phyloP scores from a whole-genome alignment of 176 grass and related monocot genomes.

The Pharus latifolius region DNA sequence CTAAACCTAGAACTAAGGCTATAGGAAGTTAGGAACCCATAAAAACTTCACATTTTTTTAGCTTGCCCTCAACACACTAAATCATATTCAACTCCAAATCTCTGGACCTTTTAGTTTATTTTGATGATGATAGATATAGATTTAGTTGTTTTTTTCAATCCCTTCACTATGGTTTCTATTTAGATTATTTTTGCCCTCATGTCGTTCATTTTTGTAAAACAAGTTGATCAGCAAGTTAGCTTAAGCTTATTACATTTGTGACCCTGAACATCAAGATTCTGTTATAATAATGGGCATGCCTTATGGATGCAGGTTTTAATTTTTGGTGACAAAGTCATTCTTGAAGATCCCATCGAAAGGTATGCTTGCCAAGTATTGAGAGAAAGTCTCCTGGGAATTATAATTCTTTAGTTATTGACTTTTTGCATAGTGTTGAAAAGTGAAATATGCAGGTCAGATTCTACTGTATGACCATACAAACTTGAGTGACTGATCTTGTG shows the following conservation, averaged over 20 bases:
- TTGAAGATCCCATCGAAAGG: constrained; percentile 77
- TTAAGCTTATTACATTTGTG: neutral
- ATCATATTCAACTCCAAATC: neutral
- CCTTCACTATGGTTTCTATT: neutral
- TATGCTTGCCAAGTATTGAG: constrained; percentile 11
- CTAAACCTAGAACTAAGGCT: too few relatives aligned
- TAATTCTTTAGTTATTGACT: neutral
- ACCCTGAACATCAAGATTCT: neutral
- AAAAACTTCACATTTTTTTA: too few relatives aligned
- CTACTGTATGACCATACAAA: neutral
- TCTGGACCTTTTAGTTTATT: neutral
- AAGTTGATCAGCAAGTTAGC: neutral
- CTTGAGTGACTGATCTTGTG: neutral
- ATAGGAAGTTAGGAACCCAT: too few relatives aligned
- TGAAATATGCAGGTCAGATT: neutral
- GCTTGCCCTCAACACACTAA: neutral
- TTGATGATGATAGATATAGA: neutral
- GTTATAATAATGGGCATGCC: constrained; percentile 14
- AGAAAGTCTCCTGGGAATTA: neutral
- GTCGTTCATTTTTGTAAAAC: constrained; percentile 4
- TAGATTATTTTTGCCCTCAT: neutral
- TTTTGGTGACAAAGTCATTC: constrained; percentile 89
- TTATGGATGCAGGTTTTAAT: constrained; percentile 60
- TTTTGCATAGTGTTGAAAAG: neutral
- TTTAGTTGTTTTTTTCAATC: neutral